A percentile compares a stretch with the other conserved stretches of the same genome.
Conservation (phyloP, 495 filamentous ascomycete genomes). For the Podospora australis region DNA sequence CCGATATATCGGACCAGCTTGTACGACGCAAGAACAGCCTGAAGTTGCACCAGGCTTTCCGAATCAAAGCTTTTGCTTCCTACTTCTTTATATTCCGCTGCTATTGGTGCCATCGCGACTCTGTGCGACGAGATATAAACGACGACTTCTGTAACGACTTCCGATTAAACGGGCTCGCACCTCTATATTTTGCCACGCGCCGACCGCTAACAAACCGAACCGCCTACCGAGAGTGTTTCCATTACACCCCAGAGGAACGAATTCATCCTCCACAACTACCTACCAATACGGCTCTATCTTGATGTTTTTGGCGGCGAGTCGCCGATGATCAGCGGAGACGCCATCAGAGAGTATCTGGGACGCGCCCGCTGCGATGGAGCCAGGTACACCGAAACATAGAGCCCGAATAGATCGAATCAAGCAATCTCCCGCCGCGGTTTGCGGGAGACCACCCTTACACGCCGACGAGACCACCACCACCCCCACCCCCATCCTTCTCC, state of each 20-base stretch:
- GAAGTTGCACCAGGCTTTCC: constrained; percentile 12
- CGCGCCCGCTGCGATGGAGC: constrained; percentile 27
- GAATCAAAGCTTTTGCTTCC: neutral
- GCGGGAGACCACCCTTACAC: neutral
- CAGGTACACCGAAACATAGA: constrained; percentile 17
- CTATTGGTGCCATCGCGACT: neutral
- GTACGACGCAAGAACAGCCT: constrained; percentile 8
- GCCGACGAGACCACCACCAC: neutral
- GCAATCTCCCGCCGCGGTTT: neutral
- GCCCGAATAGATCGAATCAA: constrained; percentile 14
- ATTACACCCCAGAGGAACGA: no score
- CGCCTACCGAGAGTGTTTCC: neutral
- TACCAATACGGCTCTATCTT: neutral
- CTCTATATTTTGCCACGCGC: neutral
- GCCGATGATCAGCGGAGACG: constrained; percentile 14
- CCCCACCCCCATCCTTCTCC: constrained; percentile 2
- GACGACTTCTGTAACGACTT: neutral
- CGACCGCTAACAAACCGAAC: neutral
- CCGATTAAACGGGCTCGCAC: neutral
- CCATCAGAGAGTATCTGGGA: constrained; percentile 1
- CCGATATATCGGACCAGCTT: no score
- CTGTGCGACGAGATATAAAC: neutral
- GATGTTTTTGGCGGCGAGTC: constrained; percentile 10
- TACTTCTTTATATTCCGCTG: constrained; percentile 3
- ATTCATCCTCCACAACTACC: neutral